phyloP scores from a whole-genome alignment of 805 yeast genomes.

The Schwanniomyces pseudopolymorphus region DNA sequence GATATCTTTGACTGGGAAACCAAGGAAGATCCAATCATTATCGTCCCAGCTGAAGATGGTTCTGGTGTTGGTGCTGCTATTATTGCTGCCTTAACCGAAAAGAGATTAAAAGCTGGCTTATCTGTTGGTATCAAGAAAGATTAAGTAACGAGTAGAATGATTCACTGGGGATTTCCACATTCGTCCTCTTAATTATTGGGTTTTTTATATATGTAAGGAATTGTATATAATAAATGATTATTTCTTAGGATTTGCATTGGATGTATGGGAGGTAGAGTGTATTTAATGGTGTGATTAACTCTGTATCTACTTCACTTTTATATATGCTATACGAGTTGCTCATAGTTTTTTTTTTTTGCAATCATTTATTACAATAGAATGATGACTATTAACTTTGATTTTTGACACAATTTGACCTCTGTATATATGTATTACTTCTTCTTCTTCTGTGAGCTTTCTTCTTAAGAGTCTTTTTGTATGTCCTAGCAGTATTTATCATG shows the following conservation, averaged over 20 bases:
- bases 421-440: no score
- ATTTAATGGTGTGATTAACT: no score
- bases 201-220: not conserved
- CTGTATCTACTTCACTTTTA: no score
- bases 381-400: no score
- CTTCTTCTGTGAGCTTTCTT: no score
- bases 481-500: no score
- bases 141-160: not conserved
- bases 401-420: no score
- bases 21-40: constrained; percentile 70
- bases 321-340: no score
- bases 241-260: not conserved
- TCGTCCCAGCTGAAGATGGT: constrained; percentile 96
- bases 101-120: constrained; percentile 68
- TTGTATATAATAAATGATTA: not conserved
- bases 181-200: not conserved
- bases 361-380: no score
- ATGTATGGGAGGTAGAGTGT: no score
- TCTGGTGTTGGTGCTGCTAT: constrained; percentile 98
- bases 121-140: constrained; percentile 52
- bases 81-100: constrained; percentile 90
- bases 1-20: constrained; percentile 82
- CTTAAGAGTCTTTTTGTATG: no score
- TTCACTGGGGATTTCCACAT: not conserved
- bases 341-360: no score